Conservation (phyloP, 2,329 filamentous ascomycete species). For the Botryotinia globosa region DNA sequence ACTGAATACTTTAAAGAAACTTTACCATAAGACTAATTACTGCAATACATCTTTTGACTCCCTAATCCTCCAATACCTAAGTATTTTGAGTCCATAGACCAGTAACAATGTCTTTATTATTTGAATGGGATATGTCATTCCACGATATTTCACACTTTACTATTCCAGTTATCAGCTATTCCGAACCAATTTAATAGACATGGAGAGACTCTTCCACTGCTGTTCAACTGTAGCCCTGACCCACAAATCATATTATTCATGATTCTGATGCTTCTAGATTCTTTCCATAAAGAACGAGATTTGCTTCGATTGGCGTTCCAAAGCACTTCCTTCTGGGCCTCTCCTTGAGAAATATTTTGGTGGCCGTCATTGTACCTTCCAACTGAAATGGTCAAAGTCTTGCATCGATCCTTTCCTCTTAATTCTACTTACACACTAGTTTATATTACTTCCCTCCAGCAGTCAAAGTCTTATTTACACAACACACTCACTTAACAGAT, state of each 20-base stretch:
- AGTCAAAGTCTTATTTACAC: background rate
- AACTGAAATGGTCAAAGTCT: background rate
- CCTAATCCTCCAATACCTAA: background rate
- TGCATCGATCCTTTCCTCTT: background rate
- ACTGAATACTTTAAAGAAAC: background rate
- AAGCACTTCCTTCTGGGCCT: too few species aligned
- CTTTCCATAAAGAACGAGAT: too few species aligned
- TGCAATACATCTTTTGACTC: background rate
- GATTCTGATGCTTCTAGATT: too few species aligned
- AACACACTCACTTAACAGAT: background rate
- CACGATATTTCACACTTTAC: background rate
- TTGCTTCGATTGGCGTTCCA: too few species aligned
- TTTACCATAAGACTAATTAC: background rate
- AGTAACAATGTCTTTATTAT: background rate
- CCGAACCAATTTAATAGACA: background rate
- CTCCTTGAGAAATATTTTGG: background rate
- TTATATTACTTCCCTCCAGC: background rate
- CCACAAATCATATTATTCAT: too few species aligned
- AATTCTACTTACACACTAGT: background rate
- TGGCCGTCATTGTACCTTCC: background rate
- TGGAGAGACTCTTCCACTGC: too few species aligned
- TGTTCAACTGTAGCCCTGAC: too few species aligned
- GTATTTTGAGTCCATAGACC: background rate
- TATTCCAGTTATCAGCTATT: background rate
- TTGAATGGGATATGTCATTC: background rate